Evolutionary conservation across 352 stramenopile species (phyloP).

Genomic region (Phytopythium aichiense): DNA sequence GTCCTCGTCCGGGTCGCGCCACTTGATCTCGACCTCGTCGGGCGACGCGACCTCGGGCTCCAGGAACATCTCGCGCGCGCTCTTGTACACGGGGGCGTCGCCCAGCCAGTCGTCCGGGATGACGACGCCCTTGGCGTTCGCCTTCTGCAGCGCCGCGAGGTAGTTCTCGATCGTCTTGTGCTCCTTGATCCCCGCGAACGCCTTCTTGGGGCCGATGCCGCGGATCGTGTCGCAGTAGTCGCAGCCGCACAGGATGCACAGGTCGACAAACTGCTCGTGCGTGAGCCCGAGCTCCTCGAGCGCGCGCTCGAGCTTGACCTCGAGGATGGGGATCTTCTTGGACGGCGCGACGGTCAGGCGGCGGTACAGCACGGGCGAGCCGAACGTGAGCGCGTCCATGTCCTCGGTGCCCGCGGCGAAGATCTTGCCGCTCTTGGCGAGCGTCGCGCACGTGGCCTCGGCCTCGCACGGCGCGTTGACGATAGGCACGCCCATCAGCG

Average conservation of each 20-base stretch:
- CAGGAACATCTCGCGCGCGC: constrained; percentile 93
- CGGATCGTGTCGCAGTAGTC: constrained; percentile 21
- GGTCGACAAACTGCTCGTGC: constrained; percentile 96
- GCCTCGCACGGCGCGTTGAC: constrained; percentile 97
- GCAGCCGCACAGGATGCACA: constrained; percentile 96
- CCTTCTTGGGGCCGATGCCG: constrained; percentile 93
- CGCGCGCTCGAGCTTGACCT: constrained; percentile 89
- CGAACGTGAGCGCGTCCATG: constrained; percentile 99
- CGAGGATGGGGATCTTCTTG: constrained; percentile 89
- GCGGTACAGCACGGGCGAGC: constrained; percentile 94
- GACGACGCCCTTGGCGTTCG: constrained; percentile 76
- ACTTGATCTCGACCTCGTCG: constrained; percentile 90
- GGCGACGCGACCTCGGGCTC: constrained; percentile 61
- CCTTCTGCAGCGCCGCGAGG: constrained; percentile 87
- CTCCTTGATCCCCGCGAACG: constrained; percentile 95
- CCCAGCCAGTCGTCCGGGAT: constrained; percentile 84
- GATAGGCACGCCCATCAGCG: constrained; percentile 96
- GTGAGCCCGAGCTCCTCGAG: constrained; percentile 93
- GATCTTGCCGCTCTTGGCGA: constrained; percentile 92
- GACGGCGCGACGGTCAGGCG: constrained; percentile 85
- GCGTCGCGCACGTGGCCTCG: constrained; percentile 95
- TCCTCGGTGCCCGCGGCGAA: constrained; percentile 97
- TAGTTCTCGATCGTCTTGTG: constrained; percentile 95
- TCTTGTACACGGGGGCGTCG: constrained; percentile 90
- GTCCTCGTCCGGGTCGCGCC: constrained; percentile 88